A percentile compares a stretch with the other conserved stretches of the same genome.
Evolutionary conservation across 306 rosid species (phyloP).

Genomic region (Dalbergia cochinchinensis): DNA sequence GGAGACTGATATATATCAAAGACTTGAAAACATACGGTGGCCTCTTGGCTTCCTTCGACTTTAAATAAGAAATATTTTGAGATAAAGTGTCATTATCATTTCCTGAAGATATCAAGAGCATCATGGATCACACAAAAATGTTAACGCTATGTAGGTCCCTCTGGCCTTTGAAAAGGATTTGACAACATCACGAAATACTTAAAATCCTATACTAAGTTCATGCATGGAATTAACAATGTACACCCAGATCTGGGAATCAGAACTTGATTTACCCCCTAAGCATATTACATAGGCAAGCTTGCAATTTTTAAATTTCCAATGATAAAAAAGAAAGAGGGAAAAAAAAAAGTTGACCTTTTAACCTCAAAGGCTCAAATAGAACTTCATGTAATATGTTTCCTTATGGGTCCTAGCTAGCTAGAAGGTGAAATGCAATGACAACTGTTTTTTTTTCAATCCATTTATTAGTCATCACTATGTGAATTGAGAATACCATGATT

Average conservation of each 20-base stretch:
- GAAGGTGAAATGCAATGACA: neutral
- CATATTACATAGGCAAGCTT: neutral
- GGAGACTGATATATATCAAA: neutral
- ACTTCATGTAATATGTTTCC: neutral
- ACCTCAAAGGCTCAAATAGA: constrained; percentile 10
- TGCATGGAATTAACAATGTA: constrained; percentile 3
- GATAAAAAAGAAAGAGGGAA: no score
- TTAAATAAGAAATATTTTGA: constrained; percentile 42
- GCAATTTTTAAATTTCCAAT: no score
- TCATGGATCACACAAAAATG: constrained; percentile 10
- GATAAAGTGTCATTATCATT: constrained; percentile 48
- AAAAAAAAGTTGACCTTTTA: neutral
- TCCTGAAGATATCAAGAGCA: constrained; percentile 14
- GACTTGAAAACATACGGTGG: constrained; percentile 11
- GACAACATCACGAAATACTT: constrained; percentile 31
- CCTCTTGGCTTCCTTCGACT: constrained; percentile 43
- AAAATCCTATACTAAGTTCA: constrained; percentile 30
- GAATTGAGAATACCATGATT: no score
- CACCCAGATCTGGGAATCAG: constrained; percentile 1
- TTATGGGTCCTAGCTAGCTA: neutral
- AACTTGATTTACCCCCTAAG: neutral
- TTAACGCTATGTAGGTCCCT: neutral
- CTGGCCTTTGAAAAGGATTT: constrained; percentile 35
- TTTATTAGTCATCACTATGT: no score
- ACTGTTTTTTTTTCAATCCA: no score